These are phyloP conservation scores for Teunomyces aglyptinius DNA, from an alignment of 805 yeast genomes.

Conservation along the genomic window DNA sequence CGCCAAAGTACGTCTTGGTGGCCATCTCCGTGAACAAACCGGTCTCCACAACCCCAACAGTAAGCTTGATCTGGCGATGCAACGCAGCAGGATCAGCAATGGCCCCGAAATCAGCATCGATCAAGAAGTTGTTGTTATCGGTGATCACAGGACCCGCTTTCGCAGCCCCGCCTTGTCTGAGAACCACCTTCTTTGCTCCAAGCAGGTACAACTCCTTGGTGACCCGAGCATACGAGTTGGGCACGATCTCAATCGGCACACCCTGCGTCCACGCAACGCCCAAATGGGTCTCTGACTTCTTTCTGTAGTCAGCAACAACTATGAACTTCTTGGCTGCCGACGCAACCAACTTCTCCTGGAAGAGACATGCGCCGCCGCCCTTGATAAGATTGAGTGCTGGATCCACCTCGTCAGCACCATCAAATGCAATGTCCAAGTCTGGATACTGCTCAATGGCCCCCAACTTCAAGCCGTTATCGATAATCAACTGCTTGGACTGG, in stretches of 20 bases:
- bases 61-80: slow-evolving; percentile 62
- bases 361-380: slow-evolving; percentile 98
- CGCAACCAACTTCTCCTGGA: slow-evolving; percentile 95
- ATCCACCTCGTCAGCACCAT: slow-evolving; percentile 98
- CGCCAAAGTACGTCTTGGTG: slow-evolving; percentile 84
- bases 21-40: slow-evolving; percentile 83
- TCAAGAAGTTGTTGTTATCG: slow-evolving; percentile 89
- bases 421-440: slow-evolving; percentile 86
- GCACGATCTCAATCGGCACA: slow-evolving; percentile 94
- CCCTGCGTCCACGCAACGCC: slow-evolving; percentile 88
- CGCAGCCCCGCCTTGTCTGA: slow-evolving; percentile 84
- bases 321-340: slow-evolving; percentile 71
- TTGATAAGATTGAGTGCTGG: slow-evolving; percentile 77
- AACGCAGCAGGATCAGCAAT: slow-evolving; percentile 52
- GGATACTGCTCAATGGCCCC: slow-evolving; percentile 85
- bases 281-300: slow-evolving; percentile 62
- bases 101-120: slow-evolving; percentile 90
- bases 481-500: slow-evolving; percentile 84
- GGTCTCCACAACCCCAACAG: slow-evolving; percentile 95
- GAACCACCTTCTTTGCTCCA: slow-evolving; percentile 61
- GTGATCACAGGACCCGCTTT: slow-evolving; percentile 98
- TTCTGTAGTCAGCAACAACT: slow-evolving; percentile 90
- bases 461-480: slow-evolving; percentile 72
- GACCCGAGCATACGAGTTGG: slow-evolving; percentile 80
- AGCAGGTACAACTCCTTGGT: slow-evolving; percentile 55